Percentiles rank a stretch among this genome's conserved stretches.
Conservation (phyloP, 176 grass and related monocot genomes). For the barley (Hordeum vulgare) region DNA sequence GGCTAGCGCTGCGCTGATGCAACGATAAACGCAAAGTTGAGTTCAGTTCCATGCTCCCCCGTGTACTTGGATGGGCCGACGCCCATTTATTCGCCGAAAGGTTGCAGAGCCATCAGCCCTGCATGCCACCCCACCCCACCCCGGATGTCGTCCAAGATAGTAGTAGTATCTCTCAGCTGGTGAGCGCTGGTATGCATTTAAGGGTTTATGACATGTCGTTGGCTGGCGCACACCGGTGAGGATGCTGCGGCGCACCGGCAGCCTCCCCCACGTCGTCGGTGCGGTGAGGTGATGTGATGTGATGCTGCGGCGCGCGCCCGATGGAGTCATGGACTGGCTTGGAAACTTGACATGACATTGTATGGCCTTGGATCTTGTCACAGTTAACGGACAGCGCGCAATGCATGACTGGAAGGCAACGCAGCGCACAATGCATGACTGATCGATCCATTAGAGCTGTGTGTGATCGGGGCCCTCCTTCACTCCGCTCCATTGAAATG, state of each 20-base stretch:
- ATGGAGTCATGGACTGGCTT: background rate
- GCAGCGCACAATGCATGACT: background rate
- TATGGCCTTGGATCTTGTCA: background rate
- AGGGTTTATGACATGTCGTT: constrained; percentile 9
- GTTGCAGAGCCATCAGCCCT: constrained; percentile 8
- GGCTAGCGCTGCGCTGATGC: background rate
- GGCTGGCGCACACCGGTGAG: background rate
- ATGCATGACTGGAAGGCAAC: background rate
- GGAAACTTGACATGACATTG: background rate
- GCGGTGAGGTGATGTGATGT: constrained; percentile 1
- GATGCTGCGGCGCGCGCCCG: background rate
- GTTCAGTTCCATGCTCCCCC: constrained; percentile 23
- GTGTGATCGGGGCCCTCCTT: too few species aligned
- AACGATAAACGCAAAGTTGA: background rate
- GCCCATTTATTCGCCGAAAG: constrained; percentile 53
- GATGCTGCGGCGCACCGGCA: background rate
- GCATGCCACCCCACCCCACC: background rate
- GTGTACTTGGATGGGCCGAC: background rate
- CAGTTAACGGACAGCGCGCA: background rate
- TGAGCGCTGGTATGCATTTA: constrained; percentile 35
- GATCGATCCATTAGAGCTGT: background rate
- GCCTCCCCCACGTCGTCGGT: constrained; percentile 19
- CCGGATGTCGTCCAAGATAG: background rate
- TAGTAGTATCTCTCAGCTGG: constrained; percentile 9
- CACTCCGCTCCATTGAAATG: too few species aligned